Evolutionary conservation across 2,329 filamentous ascomycete genomes (phyloP).

Genomic region (Pseudogymnoascus sp.): DNA sequence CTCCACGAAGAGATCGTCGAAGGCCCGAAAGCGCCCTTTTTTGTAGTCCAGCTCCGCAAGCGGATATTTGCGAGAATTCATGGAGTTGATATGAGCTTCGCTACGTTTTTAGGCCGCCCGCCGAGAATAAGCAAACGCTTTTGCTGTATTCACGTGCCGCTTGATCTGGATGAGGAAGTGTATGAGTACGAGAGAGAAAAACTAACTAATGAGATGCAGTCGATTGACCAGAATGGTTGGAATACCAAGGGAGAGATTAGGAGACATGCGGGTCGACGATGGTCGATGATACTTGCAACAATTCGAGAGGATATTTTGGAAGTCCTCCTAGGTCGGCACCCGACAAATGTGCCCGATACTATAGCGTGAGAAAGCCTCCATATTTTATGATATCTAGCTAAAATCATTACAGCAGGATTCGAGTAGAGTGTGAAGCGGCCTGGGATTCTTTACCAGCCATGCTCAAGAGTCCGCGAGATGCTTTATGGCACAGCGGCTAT

Average conservation of each 20-base stretch:
- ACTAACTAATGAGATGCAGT: not conserved
- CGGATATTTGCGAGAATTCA: not conserved
- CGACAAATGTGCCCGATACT: not conserved
- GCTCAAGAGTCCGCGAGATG: not conserved
- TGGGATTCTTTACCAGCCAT: not conserved
- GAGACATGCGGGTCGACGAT: not conserved
- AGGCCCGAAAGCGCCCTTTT: not conserved
- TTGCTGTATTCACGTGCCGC: not conserved
- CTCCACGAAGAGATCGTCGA: not conserved
- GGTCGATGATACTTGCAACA: not conserved
- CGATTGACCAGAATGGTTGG: not conserved
- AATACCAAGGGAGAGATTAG: not conserved
- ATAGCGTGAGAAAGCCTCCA: not conserved
- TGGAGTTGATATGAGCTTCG: not conserved
- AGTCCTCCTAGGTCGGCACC: not conserved
- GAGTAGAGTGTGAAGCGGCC: not conserved
- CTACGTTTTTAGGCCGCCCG: not conserved
- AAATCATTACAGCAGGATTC: not conserved
- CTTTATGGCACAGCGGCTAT: not conserved
- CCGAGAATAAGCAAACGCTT: not conserved
- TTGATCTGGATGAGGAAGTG: not conserved
- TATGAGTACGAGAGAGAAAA: not conserved
- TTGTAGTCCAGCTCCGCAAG: not conserved
- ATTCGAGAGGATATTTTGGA: not conserved
- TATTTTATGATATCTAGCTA: not conserved